These are phyloP conservation scores for Golubevia sp. DNA, from an alignment of 1,284 basidiomycete genomes.

Conservation along the genomic window DNA sequence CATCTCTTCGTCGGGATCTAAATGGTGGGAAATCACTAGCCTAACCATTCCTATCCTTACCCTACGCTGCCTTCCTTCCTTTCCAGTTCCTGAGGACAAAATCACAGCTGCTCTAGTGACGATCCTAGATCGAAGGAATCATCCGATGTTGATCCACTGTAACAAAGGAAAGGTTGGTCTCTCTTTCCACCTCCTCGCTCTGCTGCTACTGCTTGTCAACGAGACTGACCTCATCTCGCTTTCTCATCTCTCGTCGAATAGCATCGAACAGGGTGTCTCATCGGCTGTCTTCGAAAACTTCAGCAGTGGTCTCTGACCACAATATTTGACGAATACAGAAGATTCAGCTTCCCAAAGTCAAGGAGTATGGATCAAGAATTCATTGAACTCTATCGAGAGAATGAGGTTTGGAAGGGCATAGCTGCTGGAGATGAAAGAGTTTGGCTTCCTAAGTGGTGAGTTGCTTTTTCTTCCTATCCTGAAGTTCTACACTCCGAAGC, in stretches of 20 bases:
- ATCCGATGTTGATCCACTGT: constrained; percentile 68
- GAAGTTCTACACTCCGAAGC: too few relatives aligned
- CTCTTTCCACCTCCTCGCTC: background rate
- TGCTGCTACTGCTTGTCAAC: background rate
- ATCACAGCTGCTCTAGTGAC: constrained; percentile 66
- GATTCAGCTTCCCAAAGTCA: constrained; percentile 66
- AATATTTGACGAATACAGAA: constrained; percentile 68
- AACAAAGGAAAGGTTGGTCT: constrained; percentile 67
- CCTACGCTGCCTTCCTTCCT: background rate
- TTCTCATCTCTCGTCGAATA: too few relatives aligned
- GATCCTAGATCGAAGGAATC: constrained; percentile 66
- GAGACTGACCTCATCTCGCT: background rate
- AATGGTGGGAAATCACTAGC: too few relatives aligned
- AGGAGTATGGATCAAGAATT: constrained; percentile 67
- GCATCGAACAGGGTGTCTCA: constrained; percentile 68
- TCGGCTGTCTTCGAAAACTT: constrained; percentile 66
- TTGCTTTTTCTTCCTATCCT: background rate
- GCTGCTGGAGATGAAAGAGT: constrained; percentile 4
- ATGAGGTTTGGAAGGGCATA: constrained; percentile 21
- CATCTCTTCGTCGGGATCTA: background rate
- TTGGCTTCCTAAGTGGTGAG: constrained; percentile 26
- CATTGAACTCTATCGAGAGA: constrained; percentile 64
- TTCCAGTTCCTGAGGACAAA: constrained; percentile 65
- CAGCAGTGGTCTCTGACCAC: constrained; percentile 67
- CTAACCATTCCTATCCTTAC: background rate